These are phyloP conservation scores for Kodamaea kaohsiungensis DNA, from an alignment of 805 yeast genomes.

Conservation along the genomic window DNA sequence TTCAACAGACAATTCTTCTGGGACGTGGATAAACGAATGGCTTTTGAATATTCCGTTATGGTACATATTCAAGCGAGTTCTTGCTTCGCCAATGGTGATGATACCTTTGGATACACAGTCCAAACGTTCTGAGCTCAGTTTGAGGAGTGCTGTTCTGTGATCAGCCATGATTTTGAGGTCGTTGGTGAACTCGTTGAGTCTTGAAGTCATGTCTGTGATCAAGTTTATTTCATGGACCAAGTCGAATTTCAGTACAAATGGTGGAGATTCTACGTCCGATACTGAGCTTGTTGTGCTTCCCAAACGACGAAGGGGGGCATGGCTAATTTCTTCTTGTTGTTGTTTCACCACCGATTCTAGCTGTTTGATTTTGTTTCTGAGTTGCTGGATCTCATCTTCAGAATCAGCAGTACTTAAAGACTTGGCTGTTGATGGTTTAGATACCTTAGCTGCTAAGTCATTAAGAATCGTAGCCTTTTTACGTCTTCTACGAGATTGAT, in stretches of 20 bases:
- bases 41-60: constrained; percentile 43
- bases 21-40: constrained; percentile 62
- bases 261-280: constrained; percentile 17
- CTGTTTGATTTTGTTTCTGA: constrained; percentile 21
- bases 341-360: constrained; percentile 18
- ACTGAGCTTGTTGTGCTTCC: neutral
- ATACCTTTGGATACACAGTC: constrained; percentile 63
- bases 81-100: constrained; percentile 61
- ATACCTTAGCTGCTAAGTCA: constrained; percentile 17
- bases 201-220: constrained; percentile 33
- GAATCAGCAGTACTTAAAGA: neutral
- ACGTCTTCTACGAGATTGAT: constrained; percentile 55
- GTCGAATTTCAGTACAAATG: constrained; percentile 34
- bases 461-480: constrained; percentile 33
- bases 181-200: constrained; percentile 45
- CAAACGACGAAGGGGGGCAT: neutral
- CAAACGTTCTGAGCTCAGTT: constrained; percentile 18
- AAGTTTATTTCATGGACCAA: constrained; percentile 43
- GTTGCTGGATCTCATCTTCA: constrained; percentile 18
- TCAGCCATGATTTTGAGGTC: constrained; percentile 49
- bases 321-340: constrained; percentile 9
- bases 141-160: constrained; percentile 35
- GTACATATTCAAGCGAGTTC: constrained; percentile 51
- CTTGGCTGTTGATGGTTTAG: neutral
- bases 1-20: constrained; percentile 44